These are phyloP conservation scores for Saccharomycopsis hybrid DNA, from an alignment of 1,139 yeast species.

Conservation along the genomic window DNA sequence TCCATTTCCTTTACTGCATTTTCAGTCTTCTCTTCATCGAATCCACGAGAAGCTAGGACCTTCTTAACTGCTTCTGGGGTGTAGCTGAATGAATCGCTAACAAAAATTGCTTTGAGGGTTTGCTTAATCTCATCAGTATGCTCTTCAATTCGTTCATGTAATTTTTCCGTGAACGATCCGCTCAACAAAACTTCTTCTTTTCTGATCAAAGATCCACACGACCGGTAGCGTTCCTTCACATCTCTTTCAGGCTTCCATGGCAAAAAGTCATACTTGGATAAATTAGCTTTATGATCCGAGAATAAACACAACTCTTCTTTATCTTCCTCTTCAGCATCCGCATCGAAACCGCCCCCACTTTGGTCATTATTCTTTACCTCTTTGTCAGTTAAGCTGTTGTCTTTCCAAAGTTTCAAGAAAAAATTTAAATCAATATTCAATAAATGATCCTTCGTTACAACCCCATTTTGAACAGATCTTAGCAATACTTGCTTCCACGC, in stretches of 20 bases:
- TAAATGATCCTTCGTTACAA: constrained; percentile 39
- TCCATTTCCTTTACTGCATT: constrained; percentile 49
- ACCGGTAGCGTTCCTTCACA: too few species aligned
- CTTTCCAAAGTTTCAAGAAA: constrained; percentile 53
- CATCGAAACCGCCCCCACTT: too few species aligned
- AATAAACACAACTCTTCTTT: too few species aligned
- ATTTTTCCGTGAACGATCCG: constrained; percentile 34
- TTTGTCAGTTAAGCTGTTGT: constrained; percentile 30
- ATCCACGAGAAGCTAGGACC: constrained; percentile 33
- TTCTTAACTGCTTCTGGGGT: constrained; percentile 38
- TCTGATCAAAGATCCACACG: constrained; percentile 53
- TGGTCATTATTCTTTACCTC: constrained; percentile 20
- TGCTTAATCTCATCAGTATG: constrained; percentile 24
- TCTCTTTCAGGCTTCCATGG: too few species aligned
- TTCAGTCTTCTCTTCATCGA: constrained; percentile 40
- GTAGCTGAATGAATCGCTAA: constrained; percentile 46
- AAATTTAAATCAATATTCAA: constrained; percentile 42
- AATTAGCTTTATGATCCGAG: too few species aligned
- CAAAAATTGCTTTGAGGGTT: constrained; percentile 50
- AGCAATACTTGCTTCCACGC: constrained; percentile 55
- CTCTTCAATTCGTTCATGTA: not conserved
- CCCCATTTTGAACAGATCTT: constrained; percentile 45
- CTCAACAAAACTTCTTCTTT: constrained; percentile 41
- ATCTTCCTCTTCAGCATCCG: too few species aligned
- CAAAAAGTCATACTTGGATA: too few species aligned